Conservation (phyloP, 805 yeast species). For the Yarrowia porcina region DNA sequence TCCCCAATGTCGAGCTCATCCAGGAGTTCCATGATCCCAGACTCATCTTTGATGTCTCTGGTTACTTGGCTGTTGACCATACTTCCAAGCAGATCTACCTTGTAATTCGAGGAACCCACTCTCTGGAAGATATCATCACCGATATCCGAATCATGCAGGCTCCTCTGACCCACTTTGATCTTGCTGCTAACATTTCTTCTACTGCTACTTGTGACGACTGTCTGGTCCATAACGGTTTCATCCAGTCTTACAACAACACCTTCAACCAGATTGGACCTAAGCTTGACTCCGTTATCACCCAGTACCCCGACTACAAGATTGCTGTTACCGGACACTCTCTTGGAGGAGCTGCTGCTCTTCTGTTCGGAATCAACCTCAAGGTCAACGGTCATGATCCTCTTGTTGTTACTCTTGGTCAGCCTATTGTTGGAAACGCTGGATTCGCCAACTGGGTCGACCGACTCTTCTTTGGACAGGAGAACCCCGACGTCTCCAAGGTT, state of each 20-base stretch:
- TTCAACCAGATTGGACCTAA: conserved; percentile 3
- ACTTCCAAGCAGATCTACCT: conserved; percentile 8
- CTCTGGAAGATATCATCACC: conserved; percentile 6
- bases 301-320: conserved; percentile 13
- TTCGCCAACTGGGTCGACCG: conserved; percentile 20
- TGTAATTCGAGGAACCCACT: conserved; percentile 15
- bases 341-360: conserved; percentile 20
- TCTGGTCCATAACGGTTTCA: conserved; percentile 10
- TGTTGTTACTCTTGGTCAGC: conserved; percentile 18
- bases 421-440: conserved; percentile 16
- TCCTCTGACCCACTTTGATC: conserved; percentile 1
- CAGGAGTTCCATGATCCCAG: conserved; percentile 6
- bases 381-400: conserved; percentile 20
- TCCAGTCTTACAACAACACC: conserved; percentile 7
- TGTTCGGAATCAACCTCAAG: conserved; percentile 21
- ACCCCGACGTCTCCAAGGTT: neutral
- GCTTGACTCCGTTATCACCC: neutral
- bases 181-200: neutral
- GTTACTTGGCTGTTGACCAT: conserved; percentile 16
- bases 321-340: conserved; percentile 18
- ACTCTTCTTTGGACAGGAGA: conserved; percentile 18
- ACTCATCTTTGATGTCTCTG: neutral
- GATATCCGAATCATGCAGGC: conserved; percentile 1
- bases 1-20: conserved; percentile 16
- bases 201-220: conserved; percentile 2